A percentile compares a stretch with the other conserved stretches of the same genome.
Evolutionary conservation across 192 early-diverging fungal genomes (phyloP).

Genomic region (Coemansia sp.): DNA sequence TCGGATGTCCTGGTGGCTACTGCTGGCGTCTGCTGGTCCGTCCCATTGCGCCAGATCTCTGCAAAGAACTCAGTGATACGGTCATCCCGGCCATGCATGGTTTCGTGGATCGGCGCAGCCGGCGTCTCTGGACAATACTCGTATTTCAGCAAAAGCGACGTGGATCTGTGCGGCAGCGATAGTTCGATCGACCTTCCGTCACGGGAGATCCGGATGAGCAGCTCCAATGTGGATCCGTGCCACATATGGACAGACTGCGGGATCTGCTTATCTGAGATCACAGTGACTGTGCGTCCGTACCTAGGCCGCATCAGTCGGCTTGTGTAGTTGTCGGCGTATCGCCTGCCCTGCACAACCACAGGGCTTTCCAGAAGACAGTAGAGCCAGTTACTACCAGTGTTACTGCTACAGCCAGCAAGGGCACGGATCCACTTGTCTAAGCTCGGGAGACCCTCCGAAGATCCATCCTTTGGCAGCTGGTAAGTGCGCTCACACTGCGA

Average conservation of each 20-base stretch:
- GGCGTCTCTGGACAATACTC: constrained; percentile 72
- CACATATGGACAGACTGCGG: background rate
- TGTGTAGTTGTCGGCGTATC: constrained; percentile 62
- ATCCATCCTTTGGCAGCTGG: constrained; percentile 5
- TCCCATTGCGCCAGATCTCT: constrained; percentile 62
- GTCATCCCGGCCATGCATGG: constrained; percentile 64
- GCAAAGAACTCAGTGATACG: constrained; percentile 86
- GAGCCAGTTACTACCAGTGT: constrained; percentile 69
- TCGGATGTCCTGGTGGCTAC: background rate
- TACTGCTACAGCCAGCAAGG: constrained; percentile 56
- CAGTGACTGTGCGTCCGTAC: constrained; percentile 51
- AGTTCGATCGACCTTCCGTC: background rate
- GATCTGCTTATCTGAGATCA: background rate
- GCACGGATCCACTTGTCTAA: constrained; percentile 60
- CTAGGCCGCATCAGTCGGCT: constrained; percentile 63
- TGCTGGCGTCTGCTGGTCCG: background rate
- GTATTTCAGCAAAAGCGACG: constrained; percentile 74
- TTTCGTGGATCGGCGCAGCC: constrained; percentile 75
- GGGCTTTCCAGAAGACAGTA: constrained; percentile 74
- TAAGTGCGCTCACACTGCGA: constrained; percentile 5
- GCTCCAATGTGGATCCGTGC: no score
- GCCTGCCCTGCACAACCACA: constrained; percentile 73
- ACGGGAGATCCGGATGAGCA: no score
- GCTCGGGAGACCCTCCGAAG: constrained; percentile 1
- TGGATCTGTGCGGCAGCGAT: constrained; percentile 38